These are phyloP conservation scores for Trichoderma arundinaceum DNA, from an alignment of 2,329 filamentous ascomycete species.

Conservation along the genomic window DNA sequence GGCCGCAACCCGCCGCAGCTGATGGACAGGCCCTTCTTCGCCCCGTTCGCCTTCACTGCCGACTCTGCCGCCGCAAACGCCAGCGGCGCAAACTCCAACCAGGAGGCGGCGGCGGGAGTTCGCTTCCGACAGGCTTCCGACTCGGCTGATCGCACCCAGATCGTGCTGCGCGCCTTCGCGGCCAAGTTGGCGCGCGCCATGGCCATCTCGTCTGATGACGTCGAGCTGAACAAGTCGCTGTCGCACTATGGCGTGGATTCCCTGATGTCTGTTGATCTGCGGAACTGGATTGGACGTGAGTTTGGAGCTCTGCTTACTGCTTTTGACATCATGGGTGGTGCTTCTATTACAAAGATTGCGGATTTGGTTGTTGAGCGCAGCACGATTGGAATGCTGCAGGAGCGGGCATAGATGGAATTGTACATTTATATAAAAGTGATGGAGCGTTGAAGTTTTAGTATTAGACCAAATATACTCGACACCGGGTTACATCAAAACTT, in stretches of 20 bases:
- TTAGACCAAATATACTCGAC: background rate
- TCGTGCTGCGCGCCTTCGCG: constrained; percentile 36
- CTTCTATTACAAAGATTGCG: constrained; percentile 3
- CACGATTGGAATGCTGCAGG: background rate
- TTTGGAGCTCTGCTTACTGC: constrained; percentile 44
- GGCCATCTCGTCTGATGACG: constrained; percentile 38
- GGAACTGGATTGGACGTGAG: constrained; percentile 49
- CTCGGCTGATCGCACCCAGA: background rate
- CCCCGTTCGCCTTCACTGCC: background rate
- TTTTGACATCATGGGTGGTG: constrained; percentile 45
- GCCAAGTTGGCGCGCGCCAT: constrained; percentile 44
- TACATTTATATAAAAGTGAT: too few relatives aligned
- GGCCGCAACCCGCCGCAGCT: background rate
- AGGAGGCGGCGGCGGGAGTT: background rate
- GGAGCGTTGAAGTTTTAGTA: too few relatives aligned
- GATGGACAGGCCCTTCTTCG: constrained; percentile 4
- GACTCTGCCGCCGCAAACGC: background rate
- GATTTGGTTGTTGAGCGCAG: constrained; percentile 6
- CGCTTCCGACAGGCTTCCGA: background rate
- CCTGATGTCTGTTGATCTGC: constrained; percentile 52
- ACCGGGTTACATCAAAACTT: background rate
- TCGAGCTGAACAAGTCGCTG: constrained; percentile 36
- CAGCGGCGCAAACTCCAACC: background rate
- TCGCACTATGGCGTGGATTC: constrained; percentile 40
- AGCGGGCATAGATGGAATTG: background rate